phyloP scores from a whole-genome alignment of 1,284 basidiomycete species.

The Ganoderma multipileum region DNA sequence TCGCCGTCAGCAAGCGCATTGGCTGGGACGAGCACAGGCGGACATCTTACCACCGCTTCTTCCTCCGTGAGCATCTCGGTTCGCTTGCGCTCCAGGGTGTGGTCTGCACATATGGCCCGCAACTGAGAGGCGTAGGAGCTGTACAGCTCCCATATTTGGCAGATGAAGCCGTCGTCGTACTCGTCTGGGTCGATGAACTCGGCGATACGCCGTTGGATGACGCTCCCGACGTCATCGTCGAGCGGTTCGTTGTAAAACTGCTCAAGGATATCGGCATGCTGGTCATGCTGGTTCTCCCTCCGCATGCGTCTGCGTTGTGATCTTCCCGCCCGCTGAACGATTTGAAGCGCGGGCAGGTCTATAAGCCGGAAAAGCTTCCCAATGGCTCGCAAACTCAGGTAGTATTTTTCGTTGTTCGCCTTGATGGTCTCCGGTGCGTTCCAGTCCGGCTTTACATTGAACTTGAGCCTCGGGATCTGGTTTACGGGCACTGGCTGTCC shows the following conservation, averaged over 20 bases:
- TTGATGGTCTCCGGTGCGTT: constrained; percentile 65
- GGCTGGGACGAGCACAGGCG: neutral
- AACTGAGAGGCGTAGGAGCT: constrained; percentile 54
- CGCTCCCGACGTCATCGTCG: constrained; percentile 29
- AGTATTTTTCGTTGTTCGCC: constrained; percentile 47
- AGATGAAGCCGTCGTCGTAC: constrained; percentile 32
- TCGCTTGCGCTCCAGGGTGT: constrained; percentile 53
- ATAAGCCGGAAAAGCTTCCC: constrained; percentile 65
- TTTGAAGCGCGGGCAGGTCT: constrained; percentile 52
- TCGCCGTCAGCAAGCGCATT: no score
- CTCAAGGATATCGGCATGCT: constrained; percentile 37
- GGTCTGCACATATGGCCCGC: constrained; percentile 55
- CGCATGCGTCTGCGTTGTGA: constrained; percentile 33
- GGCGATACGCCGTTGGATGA: constrained; percentile 34
- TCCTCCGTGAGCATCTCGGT: constrained; percentile 60
- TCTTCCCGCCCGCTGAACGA: constrained; percentile 25
- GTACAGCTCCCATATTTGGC: constrained; percentile 48
- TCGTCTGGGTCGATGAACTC: constrained; percentile 36
- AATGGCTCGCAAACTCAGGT: constrained; percentile 59
- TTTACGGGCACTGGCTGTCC: constrained; percentile 60
- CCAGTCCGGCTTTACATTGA: constrained; percentile 61
- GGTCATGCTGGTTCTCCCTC: constrained; percentile 18
- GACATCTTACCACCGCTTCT: constrained; percentile 51
- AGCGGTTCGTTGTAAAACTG: constrained; percentile 31
- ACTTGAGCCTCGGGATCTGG: constrained; percentile 55